Base-by-base conservation (phyloP, 345 rosid species). In the Moricandia moricandioides region DNA sequence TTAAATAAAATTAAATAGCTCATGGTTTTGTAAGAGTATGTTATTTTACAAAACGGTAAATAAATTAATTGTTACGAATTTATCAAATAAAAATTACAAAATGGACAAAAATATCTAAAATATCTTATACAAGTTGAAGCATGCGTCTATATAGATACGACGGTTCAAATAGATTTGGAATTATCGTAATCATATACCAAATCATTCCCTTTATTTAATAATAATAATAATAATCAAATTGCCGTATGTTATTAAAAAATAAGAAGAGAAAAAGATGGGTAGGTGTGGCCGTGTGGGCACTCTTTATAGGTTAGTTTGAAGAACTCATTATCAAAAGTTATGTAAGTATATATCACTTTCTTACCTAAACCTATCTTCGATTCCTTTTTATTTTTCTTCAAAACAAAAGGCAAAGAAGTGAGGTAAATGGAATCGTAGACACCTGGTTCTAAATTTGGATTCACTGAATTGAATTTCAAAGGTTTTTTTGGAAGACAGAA, bases 241-340 rank as follows among this genome's bases (percentile, higher is more conserved):
- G 64, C 31, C 70, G 66, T 70, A 56, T 54, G 59, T 54, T 9
- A 69, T 21, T 60, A 31, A 47, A 45, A 70, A 43, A 30, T 1
- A 69, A 68, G 62, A 3, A 18, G n/a, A 33, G 52, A 70, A 76
- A 40, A 70, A 47, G 67, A 64, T 64, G 55, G 80, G 76, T 57
- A 14, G 67, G 76, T 77, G 70, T 39, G 75, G 52, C 54, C 61
- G 74, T 75, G 71, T 45, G 68, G 56, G 63, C 63, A 17, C 67
- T 54, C 80, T 65, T 77, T 65, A 31, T 45, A 67, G 68, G 57
- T 71, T 39, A 34, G 30, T 65, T 66, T 65, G 81, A 78, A 71
- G 72, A 66, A 27, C 62, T 27, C 72, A 72, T 71, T 34, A 72
- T 66, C 52, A 78, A 77, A 77, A 65, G 55, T 6, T 40, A 3